Evolutionary conservation across 441 rosid genomes (phyloP).

Genomic region (Flueggea neowawraea): DNA sequence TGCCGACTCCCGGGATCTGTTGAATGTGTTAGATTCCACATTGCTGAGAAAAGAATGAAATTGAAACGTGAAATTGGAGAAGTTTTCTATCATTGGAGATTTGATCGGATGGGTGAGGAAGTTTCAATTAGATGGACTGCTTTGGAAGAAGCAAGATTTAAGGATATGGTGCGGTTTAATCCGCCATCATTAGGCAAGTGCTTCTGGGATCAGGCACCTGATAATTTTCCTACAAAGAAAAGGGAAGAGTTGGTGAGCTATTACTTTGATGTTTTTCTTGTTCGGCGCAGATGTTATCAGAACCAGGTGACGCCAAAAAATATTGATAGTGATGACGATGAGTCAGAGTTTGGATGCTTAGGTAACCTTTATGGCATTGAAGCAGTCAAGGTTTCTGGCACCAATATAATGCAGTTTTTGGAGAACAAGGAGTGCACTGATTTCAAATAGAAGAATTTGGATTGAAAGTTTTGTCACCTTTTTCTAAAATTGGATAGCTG

Average conservation of each 20-base stretch:
- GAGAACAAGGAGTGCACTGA: constrained; percentile 47
- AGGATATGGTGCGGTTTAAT: constrained; percentile 40
- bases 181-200: constrained; percentile 31
- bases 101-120: constrained; percentile 80
- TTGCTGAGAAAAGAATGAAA: constrained; percentile 50
- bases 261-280: constrained; percentile 68
- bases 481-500: neutral
- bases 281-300: constrained; percentile 71
- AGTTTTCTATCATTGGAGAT: constrained; percentile 58
- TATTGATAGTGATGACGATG: constrained; percentile 68
- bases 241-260: constrained; percentile 71
- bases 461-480: neutral
- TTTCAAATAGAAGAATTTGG: constrained; percentile 26
- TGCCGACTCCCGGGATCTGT: constrained; percentile 55
- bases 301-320: constrained; percentile 48
- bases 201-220: constrained; percentile 44
- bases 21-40: constrained; percentile 75
- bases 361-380: constrained; percentile 43
- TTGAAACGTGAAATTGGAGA: constrained; percentile 70
- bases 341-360: constrained; percentile 32
- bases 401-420: constrained; percentile 35
- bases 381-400: constrained; percentile 29
- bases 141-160: constrained; percentile 47
- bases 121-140: constrained; percentile 49
- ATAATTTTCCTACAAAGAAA: constrained; percentile 42